phyloP scores from a whole-genome alignment of 176 grass and related monocot species.

The Triticum turgidum region DNA sequence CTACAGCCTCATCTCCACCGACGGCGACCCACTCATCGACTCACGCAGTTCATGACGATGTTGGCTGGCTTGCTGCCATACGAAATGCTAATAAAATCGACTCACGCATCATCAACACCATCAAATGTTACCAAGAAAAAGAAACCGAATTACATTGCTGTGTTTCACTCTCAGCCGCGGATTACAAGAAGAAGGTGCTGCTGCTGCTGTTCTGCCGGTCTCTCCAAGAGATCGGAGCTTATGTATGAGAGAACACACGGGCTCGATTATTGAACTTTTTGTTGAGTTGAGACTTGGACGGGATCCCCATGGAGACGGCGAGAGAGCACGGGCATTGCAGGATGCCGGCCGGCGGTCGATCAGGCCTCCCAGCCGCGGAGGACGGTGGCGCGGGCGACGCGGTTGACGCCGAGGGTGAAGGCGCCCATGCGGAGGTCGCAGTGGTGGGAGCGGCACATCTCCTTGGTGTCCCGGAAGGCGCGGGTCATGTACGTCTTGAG shows the following conservation, averaged over 20 bases:
- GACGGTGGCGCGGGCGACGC: slow-evolving; percentile 81
- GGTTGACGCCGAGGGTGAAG: slow-evolving; percentile 94
- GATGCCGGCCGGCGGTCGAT: slow-evolving; percentile 18
- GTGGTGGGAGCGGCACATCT: slow-evolving; percentile 78
- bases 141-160: slow-evolving; percentile 4
- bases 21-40: slow-evolving; percentile 37
- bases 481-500: slow-evolving; percentile 81
- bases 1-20: slow-evolving; percentile 69
- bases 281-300: not conserved
- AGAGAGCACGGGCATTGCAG: not conserved
- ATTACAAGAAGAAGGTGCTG: slow-evolving; percentile 10
- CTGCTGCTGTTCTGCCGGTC: not conserved
- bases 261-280: not conserved
- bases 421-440: slow-evolving; percentile 96
- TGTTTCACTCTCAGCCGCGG: slow-evolving; percentile 14
- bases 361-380: slow-evolving; percentile 87
- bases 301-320: not conserved
- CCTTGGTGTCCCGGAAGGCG: slow-evolving; percentile 68
- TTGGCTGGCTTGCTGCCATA: not conserved
- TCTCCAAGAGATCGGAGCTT: not conserved
- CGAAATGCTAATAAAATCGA: not conserved
- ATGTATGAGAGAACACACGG: not conserved
- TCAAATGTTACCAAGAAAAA: not conserved
- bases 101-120: not conserved
- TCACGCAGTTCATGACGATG: not conserved